phyloP scores from a whole-genome alignment of 108 stramenopile genomes.

The Discostella pseudostelligera region DNA sequence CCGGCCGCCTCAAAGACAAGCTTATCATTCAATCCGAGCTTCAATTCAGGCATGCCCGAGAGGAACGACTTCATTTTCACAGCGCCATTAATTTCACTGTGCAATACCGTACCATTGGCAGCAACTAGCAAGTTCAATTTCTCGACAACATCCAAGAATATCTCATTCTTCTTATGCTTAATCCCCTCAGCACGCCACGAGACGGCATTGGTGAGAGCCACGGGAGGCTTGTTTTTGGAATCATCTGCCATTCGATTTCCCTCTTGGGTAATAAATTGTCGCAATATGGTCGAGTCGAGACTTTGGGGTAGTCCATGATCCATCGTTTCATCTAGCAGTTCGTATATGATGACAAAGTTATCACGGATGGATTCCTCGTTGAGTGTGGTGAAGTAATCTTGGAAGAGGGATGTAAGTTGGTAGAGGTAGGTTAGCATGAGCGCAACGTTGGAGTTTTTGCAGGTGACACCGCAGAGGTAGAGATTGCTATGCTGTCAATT shows the following conservation, averaged over 20 bases:
- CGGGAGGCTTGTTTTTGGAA: slow-evolving; percentile 85
- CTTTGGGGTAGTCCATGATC: slow-evolving; percentile 98
- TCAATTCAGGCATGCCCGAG: slow-evolving; percentile 98
- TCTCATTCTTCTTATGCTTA: slow-evolving; percentile 99
- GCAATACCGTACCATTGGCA: slow-evolving; percentile 94
- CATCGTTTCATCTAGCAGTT: slow-evolving; percentile 99
- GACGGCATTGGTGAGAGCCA: slow-evolving; percentile 97
- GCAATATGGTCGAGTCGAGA: slow-evolving; percentile 83
- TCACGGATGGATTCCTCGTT: slow-evolving; percentile 99
- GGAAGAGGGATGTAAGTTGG: slow-evolving; percentile 88
- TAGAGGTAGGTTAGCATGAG: slow-evolving; percentile 92
- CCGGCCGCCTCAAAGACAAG: slow-evolving; percentile 95
- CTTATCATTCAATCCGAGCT: slow-evolving; percentile 99
- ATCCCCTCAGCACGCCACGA: slow-evolving; percentile 99
- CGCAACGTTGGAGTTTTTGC: slow-evolving; percentile 95
- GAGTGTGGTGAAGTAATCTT: slow-evolving; percentile 97
- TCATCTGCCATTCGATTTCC: slow-evolving; percentile 91
- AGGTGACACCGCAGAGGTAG: slow-evolving; percentile 94
- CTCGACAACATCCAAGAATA: slow-evolving; percentile 99
- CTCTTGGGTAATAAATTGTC: slow-evolving; percentile 93
- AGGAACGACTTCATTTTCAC: slow-evolving; percentile 96
- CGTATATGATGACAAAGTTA: slow-evolving; percentile 99
- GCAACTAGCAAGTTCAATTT: slow-evolving; percentile 97
- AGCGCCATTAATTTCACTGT: slow-evolving; percentile 88
- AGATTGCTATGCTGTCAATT: slow-evolving; percentile 92